These are phyloP conservation scores for Sporisorium iseilematis-ciliati DNA, from an alignment of 1,284 basidiomycete species.

Conservation along the genomic window DNA sequence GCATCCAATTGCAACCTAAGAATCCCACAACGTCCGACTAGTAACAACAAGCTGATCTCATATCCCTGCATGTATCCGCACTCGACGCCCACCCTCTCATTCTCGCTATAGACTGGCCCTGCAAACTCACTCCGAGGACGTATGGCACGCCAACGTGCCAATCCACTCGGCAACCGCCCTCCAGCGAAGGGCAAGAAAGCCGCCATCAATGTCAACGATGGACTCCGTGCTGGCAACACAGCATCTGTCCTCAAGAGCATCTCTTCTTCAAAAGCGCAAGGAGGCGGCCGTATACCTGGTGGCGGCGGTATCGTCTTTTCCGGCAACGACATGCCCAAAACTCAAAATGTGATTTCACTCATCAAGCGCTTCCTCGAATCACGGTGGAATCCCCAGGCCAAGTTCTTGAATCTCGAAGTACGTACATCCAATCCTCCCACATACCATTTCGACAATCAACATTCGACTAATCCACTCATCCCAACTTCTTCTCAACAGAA, in stretches of 20 bases:
- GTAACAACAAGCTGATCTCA: constrained; percentile 4
- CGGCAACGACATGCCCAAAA: constrained; percentile 46
- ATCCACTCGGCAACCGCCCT: constrained; percentile 49
- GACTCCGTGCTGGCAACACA: constrained; percentile 42
- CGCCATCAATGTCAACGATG: constrained; percentile 49
- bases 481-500: constrained; percentile 64
- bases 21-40: neutral
- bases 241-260: constrained; percentile 46
- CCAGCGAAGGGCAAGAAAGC: constrained; percentile 33
- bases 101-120: constrained; percentile 22
- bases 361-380: constrained; percentile 60
- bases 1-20: neutral
- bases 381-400: constrained; percentile 67
- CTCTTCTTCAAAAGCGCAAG: constrained; percentile 44
- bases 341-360: constrained; percentile 50
- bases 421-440: neutral
- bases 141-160: constrained; percentile 40
- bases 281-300: constrained; percentile 51
- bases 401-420: constrained; percentile 79
- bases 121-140: constrained; percentile 36
- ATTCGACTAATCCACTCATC: neutral
- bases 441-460: no score
- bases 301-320: constrained; percentile 45
- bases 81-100: neutral
- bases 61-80: neutral